Percentiles rank a stretch among this genome's conserved stretches.
These are phyloP conservation scores for Plasmodium gaboni DNA, from an alignment of 169 alveolate genomes.

Conservation along the genomic window DNA sequence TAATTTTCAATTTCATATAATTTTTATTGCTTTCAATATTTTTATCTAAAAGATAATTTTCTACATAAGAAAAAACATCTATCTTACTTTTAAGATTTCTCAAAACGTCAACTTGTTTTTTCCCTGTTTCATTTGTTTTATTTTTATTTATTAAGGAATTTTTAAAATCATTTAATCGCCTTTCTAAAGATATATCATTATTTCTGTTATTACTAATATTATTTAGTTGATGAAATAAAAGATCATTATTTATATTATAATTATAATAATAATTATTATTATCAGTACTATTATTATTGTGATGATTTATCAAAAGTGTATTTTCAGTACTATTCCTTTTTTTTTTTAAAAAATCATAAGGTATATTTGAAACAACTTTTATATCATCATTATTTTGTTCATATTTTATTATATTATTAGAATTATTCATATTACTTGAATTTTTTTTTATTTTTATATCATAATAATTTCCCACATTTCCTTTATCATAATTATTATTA, in stretches of 20 bases:
- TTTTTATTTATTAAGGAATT: neutral
- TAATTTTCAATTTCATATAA: neutral
- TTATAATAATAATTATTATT: neutral
- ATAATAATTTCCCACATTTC: too few species aligned
- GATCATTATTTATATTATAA: constrained; percentile 1
- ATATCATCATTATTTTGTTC: neutral
- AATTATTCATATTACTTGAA: neutral
- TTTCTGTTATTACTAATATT: neutral
- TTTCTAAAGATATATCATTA: constrained; percentile 4
- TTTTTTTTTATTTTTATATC: neutral
- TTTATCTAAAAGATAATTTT: neutral
- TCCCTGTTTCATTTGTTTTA: neutral
- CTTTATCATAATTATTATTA: too few species aligned
- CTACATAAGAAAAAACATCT: neutral
- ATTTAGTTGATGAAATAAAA: neutral
- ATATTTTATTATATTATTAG: neutral
- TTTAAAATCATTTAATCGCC: neutral
- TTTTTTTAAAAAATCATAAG: neutral
- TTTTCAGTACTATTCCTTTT: neutral
- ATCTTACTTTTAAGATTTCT: neutral
- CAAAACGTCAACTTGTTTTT: constrained; percentile 1
- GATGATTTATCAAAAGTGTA: neutral
- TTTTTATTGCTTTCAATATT: neutral
- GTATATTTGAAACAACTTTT: neutral
- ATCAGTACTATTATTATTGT: neutral